phyloP scores from a whole-genome alignment of 371 early-diverging fungal species.

The Saksenaea oblongispora region DNA sequence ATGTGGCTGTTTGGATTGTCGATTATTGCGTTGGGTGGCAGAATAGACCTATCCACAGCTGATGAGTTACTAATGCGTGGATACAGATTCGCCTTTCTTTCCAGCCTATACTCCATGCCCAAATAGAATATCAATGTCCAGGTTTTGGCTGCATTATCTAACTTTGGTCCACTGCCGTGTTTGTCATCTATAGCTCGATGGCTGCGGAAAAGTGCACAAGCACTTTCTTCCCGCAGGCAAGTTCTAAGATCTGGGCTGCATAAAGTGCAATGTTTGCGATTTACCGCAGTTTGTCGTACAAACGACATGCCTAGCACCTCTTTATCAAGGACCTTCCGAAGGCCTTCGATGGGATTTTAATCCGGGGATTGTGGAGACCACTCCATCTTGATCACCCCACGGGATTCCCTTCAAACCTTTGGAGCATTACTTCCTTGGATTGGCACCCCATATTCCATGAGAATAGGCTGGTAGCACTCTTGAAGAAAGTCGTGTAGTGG shows the following conservation, averaged over 20 bases:
- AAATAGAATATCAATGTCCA: not conserved
- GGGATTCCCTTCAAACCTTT: not conserved
- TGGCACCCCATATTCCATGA: constrained; percentile 8
- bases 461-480: no score
- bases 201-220: not conserved
- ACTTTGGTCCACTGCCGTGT: not conserved
- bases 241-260: no score
- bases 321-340: no score
- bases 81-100: not conserved
- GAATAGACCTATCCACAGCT: not conserved
- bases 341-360: not conserved
- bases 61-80: not conserved
- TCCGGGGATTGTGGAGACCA: constrained; percentile 6
- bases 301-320: no score
- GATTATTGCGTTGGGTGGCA: not conserved
- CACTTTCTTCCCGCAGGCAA: no score
- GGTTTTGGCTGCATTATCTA: not conserved
- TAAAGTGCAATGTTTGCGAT: no score
- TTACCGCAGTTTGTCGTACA: no score
- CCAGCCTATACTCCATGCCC: not conserved
- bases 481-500: no score
- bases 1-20: not conserved
- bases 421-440: constrained; percentile 4
- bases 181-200: not conserved
- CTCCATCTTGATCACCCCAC: not conserved